Percentiles rank a stretch among this genome's conserved stretches.
Conservation (phyloP, 495 filamentous ascomycete species). For the Neurospora pannonica region DNA sequence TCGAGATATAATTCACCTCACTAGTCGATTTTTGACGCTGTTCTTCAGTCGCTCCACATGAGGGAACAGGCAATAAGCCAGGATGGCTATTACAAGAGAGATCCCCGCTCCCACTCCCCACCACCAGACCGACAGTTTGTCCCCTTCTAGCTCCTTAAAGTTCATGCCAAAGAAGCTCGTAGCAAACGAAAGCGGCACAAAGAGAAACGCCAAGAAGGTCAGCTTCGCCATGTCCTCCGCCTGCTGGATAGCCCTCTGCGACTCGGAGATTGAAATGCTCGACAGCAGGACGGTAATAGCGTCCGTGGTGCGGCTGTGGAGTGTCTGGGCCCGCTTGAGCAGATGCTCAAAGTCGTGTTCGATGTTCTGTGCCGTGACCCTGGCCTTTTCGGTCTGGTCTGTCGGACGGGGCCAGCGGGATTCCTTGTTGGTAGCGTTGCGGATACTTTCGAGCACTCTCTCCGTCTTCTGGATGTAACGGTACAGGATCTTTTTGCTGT, state of each 20-base stretch:
- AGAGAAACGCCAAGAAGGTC: slow-evolving; percentile 19
- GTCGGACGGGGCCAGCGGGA: not conserved
- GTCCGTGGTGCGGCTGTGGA: slow-evolving; percentile 8
- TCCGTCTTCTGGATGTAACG: slow-evolving; percentile 18
- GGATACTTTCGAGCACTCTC: not conserved
- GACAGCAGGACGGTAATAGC: slow-evolving; percentile 20
- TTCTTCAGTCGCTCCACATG: not conserved
- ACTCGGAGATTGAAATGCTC: slow-evolving; percentile 18
- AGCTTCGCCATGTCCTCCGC: slow-evolving; percentile 15
- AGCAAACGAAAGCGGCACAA: slow-evolving; percentile 21
- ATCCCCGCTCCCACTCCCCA: not conserved
- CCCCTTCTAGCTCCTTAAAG: slow-evolving; percentile 4
- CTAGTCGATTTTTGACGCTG: not conserved
- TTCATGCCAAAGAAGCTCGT: slow-evolving; percentile 32
- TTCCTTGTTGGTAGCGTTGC: not conserved
- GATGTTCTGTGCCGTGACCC: not conserved
- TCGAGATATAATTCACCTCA: not conserved
- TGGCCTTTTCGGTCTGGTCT: not conserved
- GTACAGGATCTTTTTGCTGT: slow-evolving; percentile 12
- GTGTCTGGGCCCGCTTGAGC: slow-evolving; percentile 1
- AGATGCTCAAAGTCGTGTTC: not conserved
- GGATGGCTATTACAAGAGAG: not conserved
- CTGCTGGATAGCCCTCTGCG: slow-evolving; percentile 20
- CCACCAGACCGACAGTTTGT: not conserved
- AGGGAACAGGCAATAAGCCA: not conserved